Conservation (phyloP, 2,329 filamentous ascomycete species). For the Daldinia sp. region DNA sequence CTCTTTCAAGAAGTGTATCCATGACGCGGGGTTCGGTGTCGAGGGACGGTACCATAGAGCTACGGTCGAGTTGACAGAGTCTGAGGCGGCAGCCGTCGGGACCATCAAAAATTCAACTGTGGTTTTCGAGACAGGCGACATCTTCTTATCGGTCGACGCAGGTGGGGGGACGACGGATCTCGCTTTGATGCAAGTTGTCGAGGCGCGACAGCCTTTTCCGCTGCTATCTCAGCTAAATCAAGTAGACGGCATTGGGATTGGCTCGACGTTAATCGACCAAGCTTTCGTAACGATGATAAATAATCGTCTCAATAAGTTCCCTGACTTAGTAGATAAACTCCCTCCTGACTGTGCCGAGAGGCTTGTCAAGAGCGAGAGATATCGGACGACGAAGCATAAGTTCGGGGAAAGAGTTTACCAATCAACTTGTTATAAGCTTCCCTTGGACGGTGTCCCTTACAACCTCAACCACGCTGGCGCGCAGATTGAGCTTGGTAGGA, state of each 20-base stretch:
- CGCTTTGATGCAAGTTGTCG: constrained; percentile 58
- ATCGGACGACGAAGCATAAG: constrained; percentile 54
- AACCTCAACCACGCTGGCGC: constrained; percentile 55
- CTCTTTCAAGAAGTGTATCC: constrained; percentile 61
- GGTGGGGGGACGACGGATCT: constrained; percentile 62
- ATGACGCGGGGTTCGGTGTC: constrained; percentile 62
- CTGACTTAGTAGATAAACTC: constrained; percentile 53
- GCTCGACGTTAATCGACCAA: constrained; percentile 60
- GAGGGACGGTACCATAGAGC: constrained; percentile 56
- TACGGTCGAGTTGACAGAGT: constrained; percentile 60
- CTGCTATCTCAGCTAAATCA: constrained; percentile 50
- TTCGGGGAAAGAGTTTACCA: constrained; percentile 61
- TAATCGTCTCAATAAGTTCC: constrained; percentile 53
- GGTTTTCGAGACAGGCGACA: constrained; percentile 53
- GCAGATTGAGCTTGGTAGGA: constrained; percentile 56
- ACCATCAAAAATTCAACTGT: constrained; percentile 59
- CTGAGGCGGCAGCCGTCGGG: constrained; percentile 61
- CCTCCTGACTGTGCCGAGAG: constrained; percentile 54
- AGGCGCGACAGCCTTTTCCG: constrained; percentile 47
- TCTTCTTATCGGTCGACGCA: constrained; percentile 60
- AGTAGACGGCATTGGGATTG: constrained; percentile 61
- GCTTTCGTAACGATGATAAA: constrained; percentile 57
- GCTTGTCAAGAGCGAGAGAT: constrained; percentile 56
- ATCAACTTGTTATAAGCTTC: constrained; percentile 56
- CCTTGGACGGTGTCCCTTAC: constrained; percentile 58